Conservation (phyloP, 768 basidiomycete species). For the Coprinopsis sp. region DNA sequence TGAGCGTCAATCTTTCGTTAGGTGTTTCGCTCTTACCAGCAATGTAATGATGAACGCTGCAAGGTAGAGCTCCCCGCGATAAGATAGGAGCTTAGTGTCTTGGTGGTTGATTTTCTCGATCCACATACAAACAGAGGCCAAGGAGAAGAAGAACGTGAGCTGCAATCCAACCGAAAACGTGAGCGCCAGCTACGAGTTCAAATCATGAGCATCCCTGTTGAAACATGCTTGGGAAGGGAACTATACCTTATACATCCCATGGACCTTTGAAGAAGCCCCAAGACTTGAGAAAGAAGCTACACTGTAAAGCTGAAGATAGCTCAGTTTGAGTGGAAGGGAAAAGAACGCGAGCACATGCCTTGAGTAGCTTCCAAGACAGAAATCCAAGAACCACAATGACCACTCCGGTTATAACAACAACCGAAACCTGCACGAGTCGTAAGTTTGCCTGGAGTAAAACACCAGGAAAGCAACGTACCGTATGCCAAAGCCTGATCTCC, state of each 20-base stretch:
- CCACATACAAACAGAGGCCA: conserved; percentile 46
- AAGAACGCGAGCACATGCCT: conserved; percentile 22
- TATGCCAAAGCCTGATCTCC: conserved; percentile 28
- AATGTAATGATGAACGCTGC: conserved; percentile 36
- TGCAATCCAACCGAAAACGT: conserved; percentile 45
- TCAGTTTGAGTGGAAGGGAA: background rate
- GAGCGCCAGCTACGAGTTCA: conserved; percentile 41
- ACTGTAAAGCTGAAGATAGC: conserved; percentile 39
- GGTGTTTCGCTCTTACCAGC: conserved; percentile 29
- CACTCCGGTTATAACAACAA: conserved; percentile 33
- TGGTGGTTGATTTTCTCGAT: conserved; percentile 41
- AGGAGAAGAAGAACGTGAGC: conserved; percentile 44
- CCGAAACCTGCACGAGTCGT: conserved; percentile 30
- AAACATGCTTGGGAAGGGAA: background rate
- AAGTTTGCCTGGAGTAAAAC: background rate
- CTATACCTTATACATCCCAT: conserved; percentile 46
- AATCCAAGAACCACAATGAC: conserved; percentile 31
- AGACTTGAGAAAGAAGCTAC: conserved; percentile 42
- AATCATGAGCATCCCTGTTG: background rate
- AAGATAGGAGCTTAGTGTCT: conserved; percentile 26
- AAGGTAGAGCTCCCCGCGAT: conserved; percentile 33
- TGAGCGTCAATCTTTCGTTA: background rate
- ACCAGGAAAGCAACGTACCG: conserved; percentile 26
- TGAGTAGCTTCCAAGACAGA: conserved; percentile 40
- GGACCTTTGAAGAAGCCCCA: conserved; percentile 42